Conservation (phyloP, 73 alveolate species). For the Paraurostyla sp. region DNA sequence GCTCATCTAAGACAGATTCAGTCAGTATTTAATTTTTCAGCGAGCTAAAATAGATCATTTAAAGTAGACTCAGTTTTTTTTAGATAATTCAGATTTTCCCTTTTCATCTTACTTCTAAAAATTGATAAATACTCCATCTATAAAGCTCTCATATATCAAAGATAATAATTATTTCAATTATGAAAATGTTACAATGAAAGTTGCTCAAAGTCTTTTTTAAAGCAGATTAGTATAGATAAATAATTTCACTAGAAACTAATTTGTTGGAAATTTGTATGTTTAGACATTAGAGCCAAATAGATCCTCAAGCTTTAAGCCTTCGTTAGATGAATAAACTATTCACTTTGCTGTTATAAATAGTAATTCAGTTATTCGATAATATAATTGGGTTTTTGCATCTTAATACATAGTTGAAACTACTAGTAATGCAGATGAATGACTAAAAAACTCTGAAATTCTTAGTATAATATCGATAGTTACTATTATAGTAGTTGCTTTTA, state of each 20-base stretch:
- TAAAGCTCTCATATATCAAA: background rate
- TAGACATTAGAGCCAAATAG: background rate
- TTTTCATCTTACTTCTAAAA: background rate
- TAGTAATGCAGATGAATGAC: background rate
- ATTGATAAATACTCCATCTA: background rate
- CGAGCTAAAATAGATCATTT: background rate
- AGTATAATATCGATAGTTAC: slow-evolving; percentile 7
- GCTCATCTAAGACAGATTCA: slow-evolving; percentile 3
- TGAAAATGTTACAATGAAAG: slow-evolving; percentile 30
- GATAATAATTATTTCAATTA: background rate
- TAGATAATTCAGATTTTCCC: slow-evolving; percentile 19
- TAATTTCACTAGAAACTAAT: background rate
- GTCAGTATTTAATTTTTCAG: background rate
- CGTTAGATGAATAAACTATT: background rate
- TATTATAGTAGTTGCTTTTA: background rate
- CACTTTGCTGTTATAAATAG: slow-evolving; percentile 9
- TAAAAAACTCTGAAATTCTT: background rate
- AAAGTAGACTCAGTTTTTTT: background rate
- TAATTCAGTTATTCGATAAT: slow-evolving; percentile 6
- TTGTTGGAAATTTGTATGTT: background rate
- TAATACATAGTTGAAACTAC: background rate
- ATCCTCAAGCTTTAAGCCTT: background rate
- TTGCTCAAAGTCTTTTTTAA: background rate
- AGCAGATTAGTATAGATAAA: slow-evolving; percentile 1
- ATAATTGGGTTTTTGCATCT: background rate